Evolutionary conservation across 129 eudicot genomes (phyloP).

Genomic region (Tanacetum coccineum): DNA sequence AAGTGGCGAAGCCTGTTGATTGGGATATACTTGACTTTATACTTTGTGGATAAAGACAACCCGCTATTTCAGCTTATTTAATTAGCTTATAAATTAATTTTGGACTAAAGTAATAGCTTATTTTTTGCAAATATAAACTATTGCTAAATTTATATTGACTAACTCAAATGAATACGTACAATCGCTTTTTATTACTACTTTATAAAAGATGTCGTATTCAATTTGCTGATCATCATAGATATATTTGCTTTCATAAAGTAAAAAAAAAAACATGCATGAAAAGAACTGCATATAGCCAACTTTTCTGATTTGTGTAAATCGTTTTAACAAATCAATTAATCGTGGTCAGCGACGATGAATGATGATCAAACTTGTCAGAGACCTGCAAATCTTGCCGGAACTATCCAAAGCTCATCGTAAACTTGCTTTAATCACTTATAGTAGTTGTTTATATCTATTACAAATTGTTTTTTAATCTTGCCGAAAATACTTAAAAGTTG

Average conservation of each 20-base stretch:
- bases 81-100: background rate
- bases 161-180: background rate
- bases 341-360: too few species aligned
- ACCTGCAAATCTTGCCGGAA: too few species aligned
- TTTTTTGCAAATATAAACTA: background rate
- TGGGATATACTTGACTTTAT: conserved; percentile 24
- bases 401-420: too few species aligned
- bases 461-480: too few species aligned
- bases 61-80: background rate
- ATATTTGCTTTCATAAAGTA: background rate
- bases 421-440: too few species aligned
- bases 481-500: too few species aligned
- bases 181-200: too few species aligned
- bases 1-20: conserved; percentile 21
- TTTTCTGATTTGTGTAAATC: too few species aligned
- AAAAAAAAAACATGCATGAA: background rate
- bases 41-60: conserved; percentile 6
- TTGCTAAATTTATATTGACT: background rate
- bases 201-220: background rate
- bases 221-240: background rate
- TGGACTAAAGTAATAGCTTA: background rate
- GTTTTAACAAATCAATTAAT: too few species aligned
- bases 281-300: background rate
- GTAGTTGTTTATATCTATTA: too few species aligned
- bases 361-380: too few species aligned